Percentiles rank a stretch among this genome's conserved stretches.
These are phyloP conservation scores for Cucurbita maxima DNA, from an alignment of 306 rosid genomes.

Conservation along the genomic window DNA sequence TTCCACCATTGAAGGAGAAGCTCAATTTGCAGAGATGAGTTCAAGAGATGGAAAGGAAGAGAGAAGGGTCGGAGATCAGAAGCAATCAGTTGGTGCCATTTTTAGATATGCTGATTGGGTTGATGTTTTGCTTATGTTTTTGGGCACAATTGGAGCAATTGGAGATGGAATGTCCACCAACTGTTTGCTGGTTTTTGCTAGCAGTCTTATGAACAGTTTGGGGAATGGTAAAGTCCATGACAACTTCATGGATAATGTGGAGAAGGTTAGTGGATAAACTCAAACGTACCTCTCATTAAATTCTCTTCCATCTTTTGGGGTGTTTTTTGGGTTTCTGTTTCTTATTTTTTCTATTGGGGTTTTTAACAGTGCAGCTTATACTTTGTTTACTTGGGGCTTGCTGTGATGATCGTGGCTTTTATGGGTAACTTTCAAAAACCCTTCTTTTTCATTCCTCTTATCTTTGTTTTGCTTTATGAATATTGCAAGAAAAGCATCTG, in stretches of 20 bases:
- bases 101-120: conserved; percentile 69
- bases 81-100: conserved; percentile 11
- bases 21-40: background rate
- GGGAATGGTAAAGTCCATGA: conserved; percentile 34
- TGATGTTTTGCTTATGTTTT: conserved; percentile 57
- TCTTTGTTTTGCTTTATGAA: conserved; percentile 18
- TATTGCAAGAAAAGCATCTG: background rate
- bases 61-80: background rate
- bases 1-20: background rate
- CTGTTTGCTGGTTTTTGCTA: conserved; percentile 55
- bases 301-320: background rate
- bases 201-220: conserved; percentile 83
- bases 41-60: conserved; percentile 11
- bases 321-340: background rate
- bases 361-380: conserved; percentile 72
- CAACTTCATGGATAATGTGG: conserved; percentile 59
- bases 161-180: conserved; percentile 96
- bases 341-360: background rate
- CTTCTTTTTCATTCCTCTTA: background rate
- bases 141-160: conserved; percentile 75
- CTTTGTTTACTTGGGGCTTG: conserved; percentile 93
- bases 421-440: conserved; percentile 53
- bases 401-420: conserved; percentile 66
- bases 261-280: conserved; percentile 29
- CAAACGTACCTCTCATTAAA: background rate